A percentile compares a stretch with the other conserved stretches of the same genome.
Evolutionary conservation across 257 asterid genomes (phyloP).

Genomic region (Nicotiana tomentosiformis): DNA sequence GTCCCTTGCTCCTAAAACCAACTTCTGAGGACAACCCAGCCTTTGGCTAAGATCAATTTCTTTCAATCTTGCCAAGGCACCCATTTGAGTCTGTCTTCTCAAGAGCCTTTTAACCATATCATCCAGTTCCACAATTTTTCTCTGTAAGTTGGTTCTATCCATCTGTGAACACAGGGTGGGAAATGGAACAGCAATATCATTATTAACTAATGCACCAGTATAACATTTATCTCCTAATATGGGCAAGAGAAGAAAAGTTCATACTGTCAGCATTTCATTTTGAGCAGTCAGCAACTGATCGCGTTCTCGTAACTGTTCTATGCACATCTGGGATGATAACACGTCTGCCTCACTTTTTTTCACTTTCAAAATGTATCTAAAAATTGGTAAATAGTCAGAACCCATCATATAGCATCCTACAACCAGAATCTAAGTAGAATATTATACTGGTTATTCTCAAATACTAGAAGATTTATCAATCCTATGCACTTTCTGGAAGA

Average conservation of each 20-base stretch:
- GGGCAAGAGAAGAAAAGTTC: not conserved
- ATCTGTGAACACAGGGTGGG: slow-evolving; percentile 29
- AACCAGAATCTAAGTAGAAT: not conserved
- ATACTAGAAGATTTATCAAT: not conserved
- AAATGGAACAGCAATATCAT: slow-evolving; percentile 2
- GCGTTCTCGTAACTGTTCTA: slow-evolving; percentile 66
- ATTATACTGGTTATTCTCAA: not conserved
- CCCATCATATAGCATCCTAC: not conserved
- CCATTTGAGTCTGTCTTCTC: slow-evolving; percentile 35
- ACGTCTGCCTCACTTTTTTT: slow-evolving; percentile 48
- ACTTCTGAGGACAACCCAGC: slow-evolving; percentile 37
- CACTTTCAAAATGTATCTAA: slow-evolving; percentile 54
- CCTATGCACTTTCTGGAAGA: slow-evolving; percentile 1
- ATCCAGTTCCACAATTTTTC: slow-evolving; percentile 59
- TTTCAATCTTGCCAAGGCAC: slow-evolving; percentile 27
- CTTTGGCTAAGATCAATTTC: slow-evolving; percentile 37
- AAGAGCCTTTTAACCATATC: slow-evolving; percentile 53
- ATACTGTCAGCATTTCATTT: slow-evolving; percentile 77
- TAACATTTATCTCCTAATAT: not conserved
- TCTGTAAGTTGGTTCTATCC: slow-evolving; percentile 63
- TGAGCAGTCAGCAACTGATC: slow-evolving; percentile 71
- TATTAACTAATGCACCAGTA: not conserved
- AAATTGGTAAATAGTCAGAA: slow-evolving; percentile 12
- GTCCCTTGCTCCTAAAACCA: slow-evolving; percentile 35
- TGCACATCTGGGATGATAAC: slow-evolving; percentile 39